Percentiles rank a stretch among this genome's conserved stretches.
Evolutionary conservation across 352 stramenopile genomes (phyloP).

Genomic region (Globisporangium orthogonon): DNA sequence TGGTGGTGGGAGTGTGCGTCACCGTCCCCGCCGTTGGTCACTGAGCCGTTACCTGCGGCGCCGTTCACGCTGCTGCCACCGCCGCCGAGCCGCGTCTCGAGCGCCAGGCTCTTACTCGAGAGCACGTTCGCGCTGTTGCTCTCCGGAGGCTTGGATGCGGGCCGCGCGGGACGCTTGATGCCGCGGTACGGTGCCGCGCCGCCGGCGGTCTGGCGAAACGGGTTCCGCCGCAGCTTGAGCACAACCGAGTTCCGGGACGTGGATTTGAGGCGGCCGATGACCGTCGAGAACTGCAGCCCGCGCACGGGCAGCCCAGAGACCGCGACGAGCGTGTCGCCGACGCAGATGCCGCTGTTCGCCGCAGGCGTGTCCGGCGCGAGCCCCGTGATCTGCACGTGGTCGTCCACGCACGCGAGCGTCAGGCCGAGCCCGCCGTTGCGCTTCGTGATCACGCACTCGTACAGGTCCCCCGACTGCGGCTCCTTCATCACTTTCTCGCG

Average conservation of each 20-base stretch:
- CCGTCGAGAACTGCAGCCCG: conserved; percentile 78
- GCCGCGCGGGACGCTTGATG: conserved; percentile 52
- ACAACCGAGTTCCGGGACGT: conserved; percentile 75
- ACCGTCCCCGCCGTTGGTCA: not conserved
- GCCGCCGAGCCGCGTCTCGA: conserved; percentile 59
- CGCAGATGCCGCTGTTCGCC: conserved; percentile 65
- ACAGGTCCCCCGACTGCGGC: conserved; percentile 70
- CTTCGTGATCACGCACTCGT: conserved; percentile 83
- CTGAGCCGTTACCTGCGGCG: not conserved
- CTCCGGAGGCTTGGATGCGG: conserved; percentile 40
- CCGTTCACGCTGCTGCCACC: conserved; percentile 21
- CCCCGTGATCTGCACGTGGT: conserved; percentile 81
- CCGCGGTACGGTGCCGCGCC: conserved; percentile 42
- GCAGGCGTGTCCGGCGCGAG: conserved; percentile 64
- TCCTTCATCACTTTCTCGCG: conserved; percentile 83
- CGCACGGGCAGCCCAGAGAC: conserved; percentile 65
- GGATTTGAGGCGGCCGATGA: conserved; percentile 74
- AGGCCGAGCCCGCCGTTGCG: conserved; percentile 66
- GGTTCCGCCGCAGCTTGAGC: conserved; percentile 72
- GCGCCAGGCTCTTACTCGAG: conserved; percentile 60
- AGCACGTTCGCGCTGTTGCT: conserved; percentile 74
- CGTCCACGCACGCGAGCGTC: conserved; percentile 73
- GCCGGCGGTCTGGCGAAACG: conserved; percentile 66
- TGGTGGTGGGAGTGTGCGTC: not conserved
- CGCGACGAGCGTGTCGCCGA: conserved; percentile 71